Conservation (phyloP, 2,329 filamentous ascomycete genomes). For the Myriangium duriaei region DNA sequence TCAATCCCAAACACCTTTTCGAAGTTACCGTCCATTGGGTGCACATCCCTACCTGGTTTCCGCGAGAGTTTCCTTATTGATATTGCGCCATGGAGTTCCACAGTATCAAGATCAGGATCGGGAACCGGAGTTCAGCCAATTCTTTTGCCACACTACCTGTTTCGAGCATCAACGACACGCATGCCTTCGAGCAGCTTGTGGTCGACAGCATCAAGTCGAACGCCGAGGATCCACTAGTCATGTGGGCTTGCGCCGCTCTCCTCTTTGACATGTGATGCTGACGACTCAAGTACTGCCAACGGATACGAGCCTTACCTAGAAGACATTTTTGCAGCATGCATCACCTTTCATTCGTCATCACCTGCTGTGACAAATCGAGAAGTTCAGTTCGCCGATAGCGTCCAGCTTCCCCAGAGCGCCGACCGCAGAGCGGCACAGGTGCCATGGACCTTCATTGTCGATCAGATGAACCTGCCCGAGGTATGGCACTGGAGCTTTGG, state of each 20-base stretch:
- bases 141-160: slow-evolving; percentile 20
- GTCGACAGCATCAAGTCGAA: slow-evolving; percentile 20
- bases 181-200: slow-evolving; percentile 20
- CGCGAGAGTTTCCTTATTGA: too few relatives aligned
- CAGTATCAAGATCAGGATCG: slow-evolving; percentile 21
- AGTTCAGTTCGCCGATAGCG: slow-evolving; percentile 23
- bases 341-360: slow-evolving; percentile 22
- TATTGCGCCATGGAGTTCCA: slow-evolving; percentile 11
- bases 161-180: slow-evolving; percentile 18
- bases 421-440: slow-evolving; percentile 19
- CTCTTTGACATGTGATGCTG: background rate
- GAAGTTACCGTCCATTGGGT: too few relatives aligned
- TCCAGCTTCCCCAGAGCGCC: slow-evolving; percentile 25
- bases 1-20: too few relatives aligned
- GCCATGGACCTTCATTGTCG: slow-evolving; percentile 26
- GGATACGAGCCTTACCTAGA: slow-evolving; percentile 25
- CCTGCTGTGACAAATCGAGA: slow-evolving; percentile 23
- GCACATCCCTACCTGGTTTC: too few relatives aligned
- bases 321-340: slow-evolving; percentile 21
- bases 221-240: slow-evolving; percentile 22
- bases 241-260: slow-evolving; percentile 10
- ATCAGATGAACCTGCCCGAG: slow-evolving; percentile 27
- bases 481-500: slow-evolving; percentile 27
- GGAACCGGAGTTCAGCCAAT: slow-evolving; percentile 18
- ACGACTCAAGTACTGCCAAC: slow-evolving; percentile 16